A percentile compares a stretch with the other conserved stretches of the same genome.
Evolutionary conservation across 305 asterid genomes (phyloP).

Genomic region (Solanum aculeatissimum): DNA sequence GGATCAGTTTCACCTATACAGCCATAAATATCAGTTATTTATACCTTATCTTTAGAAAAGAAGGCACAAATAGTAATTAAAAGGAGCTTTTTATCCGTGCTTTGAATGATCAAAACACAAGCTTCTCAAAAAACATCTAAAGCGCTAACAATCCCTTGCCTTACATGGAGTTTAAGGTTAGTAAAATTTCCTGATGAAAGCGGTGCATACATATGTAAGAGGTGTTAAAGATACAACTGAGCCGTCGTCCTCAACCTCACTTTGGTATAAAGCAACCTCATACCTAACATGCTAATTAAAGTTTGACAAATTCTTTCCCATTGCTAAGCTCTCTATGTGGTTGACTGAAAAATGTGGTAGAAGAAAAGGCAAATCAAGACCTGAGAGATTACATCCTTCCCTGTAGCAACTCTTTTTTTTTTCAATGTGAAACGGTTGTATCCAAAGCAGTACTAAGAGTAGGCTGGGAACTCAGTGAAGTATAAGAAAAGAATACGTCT

Average conservation of each 20-base stretch:
- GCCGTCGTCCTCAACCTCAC: not conserved
- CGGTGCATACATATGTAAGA: not conserved
- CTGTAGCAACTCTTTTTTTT: not conserved
- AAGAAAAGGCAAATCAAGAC: not conserved
- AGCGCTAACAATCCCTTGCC: not conserved
- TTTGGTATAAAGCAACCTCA: not conserved
- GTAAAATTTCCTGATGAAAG: not conserved
- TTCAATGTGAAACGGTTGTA: not conserved
- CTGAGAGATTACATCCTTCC: not conserved
- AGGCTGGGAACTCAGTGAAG: not conserved
- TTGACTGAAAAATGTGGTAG: not conserved
- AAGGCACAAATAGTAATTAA: not conserved
- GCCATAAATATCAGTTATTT: not conserved
- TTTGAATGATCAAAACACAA: not conserved
- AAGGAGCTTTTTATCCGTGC: not conserved
- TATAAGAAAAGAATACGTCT: not conserved
- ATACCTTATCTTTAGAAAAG: not conserved
- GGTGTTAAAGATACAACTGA: not conserved
- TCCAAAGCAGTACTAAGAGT: not conserved
- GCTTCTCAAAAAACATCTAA: not conserved
- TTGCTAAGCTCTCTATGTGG: not conserved
- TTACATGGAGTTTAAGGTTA: not conserved
- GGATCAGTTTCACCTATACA: not conserved
- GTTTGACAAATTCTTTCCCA: not conserved
- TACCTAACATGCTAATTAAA: not conserved